Conservation (phyloP, 2,329 filamentous ascomycete species). For the Aschersonia sp. region DNA sequence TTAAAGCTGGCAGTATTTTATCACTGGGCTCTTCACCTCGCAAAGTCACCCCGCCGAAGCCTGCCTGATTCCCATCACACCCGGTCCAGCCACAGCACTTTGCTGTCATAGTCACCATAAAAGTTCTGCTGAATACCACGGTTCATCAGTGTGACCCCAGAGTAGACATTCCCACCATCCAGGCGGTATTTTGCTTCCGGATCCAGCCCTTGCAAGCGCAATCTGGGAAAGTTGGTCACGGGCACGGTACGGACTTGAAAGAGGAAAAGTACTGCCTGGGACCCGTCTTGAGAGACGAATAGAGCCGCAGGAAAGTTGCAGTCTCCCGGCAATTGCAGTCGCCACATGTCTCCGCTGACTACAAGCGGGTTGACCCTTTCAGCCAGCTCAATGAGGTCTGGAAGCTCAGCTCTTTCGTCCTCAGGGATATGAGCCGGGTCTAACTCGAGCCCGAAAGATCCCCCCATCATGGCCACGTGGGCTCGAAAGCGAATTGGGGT, state of each 20-base stretch:
- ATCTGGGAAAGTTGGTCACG: slow-evolving; percentile 35
- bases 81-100: slow-evolving; percentile 35
- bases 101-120: slow-evolving; percentile 39
- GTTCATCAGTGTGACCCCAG: slow-evolving; percentile 48
- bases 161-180: slow-evolving; percentile 34
- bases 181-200: slow-evolving; percentile 35
- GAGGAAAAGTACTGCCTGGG: slow-evolving; percentile 38
- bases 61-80: neutral
- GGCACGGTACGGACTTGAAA: slow-evolving; percentile 38
- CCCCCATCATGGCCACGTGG: slow-evolving; percentile 55
- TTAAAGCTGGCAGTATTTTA: too few relatives aligned
- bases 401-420: slow-evolving; percentile 37
- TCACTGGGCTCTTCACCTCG: neutral
- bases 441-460: slow-evolving; percentile 51
- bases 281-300: slow-evolving; percentile 37
- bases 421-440: slow-evolving; percentile 35
- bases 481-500: slow-evolving; percentile 45
- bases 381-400: slow-evolving; percentile 35
- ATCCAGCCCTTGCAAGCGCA: slow-evolving; percentile 44
- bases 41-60: neutral
- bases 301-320: slow-evolving; percentile 49
- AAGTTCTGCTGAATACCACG: slow-evolving; percentile 40
- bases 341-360: slow-evolving; percentile 43
- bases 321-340: slow-evolving; percentile 39
- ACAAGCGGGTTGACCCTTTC: slow-evolving; percentile 45